phyloP scores from a whole-genome alignment of 208 protist species.

The Wallacemonas rigidus region DNA sequence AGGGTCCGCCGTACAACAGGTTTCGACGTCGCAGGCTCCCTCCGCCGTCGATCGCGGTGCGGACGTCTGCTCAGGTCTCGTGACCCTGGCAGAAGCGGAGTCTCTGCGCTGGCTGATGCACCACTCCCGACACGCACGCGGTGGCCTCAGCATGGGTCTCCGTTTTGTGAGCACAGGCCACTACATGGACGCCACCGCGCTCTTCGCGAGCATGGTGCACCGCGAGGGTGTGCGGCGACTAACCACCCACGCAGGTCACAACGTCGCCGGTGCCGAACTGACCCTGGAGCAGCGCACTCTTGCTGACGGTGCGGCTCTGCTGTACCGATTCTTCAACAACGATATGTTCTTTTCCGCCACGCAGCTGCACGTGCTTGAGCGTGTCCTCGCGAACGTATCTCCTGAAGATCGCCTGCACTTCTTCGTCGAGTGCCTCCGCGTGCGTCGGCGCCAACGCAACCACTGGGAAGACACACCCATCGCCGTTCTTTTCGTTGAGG shows the following conservation, averaged over 20 bases:
- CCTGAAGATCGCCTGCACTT: slow-evolving; percentile 53
- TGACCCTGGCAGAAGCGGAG: slow-evolving; percentile 90
- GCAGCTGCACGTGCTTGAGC: slow-evolving; percentile 63
- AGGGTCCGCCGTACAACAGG: not conserved
- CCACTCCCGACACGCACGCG: slow-evolving; percentile 35
- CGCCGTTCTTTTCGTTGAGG: slow-evolving; percentile 59
- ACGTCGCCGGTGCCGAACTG: slow-evolving; percentile 5
- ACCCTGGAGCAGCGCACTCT: slow-evolving; percentile 3
- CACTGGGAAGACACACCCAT: slow-evolving; percentile 81
- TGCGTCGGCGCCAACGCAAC: slow-evolving; percentile 67
- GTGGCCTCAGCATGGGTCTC: slow-evolving; percentile 38
- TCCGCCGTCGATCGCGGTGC: not conserved
- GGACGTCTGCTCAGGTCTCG: slow-evolving; percentile 48
- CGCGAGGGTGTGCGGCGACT: slow-evolving; percentile 21
- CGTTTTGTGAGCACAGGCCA: slow-evolving; percentile 49
- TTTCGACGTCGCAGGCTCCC: not conserved
- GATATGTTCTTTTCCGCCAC: slow-evolving; percentile 82
- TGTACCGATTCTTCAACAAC: slow-evolving; percentile 85
- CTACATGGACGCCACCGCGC: slow-evolving; percentile 55
- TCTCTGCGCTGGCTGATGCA: slow-evolving; percentile 90
- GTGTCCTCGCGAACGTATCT: slow-evolving; percentile 36
- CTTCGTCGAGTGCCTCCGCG: slow-evolving; percentile 72
- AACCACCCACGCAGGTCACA: not conserved
- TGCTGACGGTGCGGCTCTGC: slow-evolving; percentile 39
- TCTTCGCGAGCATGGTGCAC: slow-evolving; percentile 30